Conservation (phyloP, 805 yeast species). For the Zygotorulaspora florentina region DNA sequence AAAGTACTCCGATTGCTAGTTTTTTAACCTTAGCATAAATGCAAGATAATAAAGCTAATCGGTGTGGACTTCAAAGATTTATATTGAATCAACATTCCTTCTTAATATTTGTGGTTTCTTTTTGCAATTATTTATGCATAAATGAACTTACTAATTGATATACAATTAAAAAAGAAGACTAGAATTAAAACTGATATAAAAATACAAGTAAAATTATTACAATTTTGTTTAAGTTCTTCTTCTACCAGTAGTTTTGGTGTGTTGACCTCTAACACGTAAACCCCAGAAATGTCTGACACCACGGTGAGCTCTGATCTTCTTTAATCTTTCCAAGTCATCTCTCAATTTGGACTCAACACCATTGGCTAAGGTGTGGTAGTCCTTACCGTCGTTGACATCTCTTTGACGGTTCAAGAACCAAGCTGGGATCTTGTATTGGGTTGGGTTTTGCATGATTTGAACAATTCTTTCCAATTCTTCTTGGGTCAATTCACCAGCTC, state of each 20-base stretch:
- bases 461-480: slow-evolving; percentile 99
- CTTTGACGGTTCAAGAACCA: slow-evolving; percentile 99
- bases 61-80: too few species aligned
- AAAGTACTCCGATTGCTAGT: too few species aligned
- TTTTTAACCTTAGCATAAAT: too few species aligned
- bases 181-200: slow-evolving; percentile 6
- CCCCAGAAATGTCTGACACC: slow-evolving; percentile 99
- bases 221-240: slow-evolving; percentile 45
- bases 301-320: slow-evolving; percentile 99
- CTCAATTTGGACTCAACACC: slow-evolving; percentile 98
- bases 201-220: slow-evolving; percentile 8
- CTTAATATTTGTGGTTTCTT: neutral
- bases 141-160: slow-evolving; percentile 3
- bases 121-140: slow-evolving; percentile 1
- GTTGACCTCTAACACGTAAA: slow-evolving; percentile 99
- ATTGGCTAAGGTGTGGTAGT: slow-evolving; percentile 98
- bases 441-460: slow-evolving; percentile 99
- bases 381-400: slow-evolving; percentile 98
- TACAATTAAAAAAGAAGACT: slow-evolving; percentile 9
- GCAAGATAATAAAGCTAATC: too few species aligned
- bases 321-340: slow-evolving; percentile 99
- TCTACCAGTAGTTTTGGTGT: slow-evolving; percentile 99
- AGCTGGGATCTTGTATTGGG: slow-evolving; percentile 98
- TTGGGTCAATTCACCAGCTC: slow-evolving; percentile 99
- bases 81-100: too few species aligned